Conservation (phyloP, 208 protist species). For the Wallacemonas sp. region DNA sequence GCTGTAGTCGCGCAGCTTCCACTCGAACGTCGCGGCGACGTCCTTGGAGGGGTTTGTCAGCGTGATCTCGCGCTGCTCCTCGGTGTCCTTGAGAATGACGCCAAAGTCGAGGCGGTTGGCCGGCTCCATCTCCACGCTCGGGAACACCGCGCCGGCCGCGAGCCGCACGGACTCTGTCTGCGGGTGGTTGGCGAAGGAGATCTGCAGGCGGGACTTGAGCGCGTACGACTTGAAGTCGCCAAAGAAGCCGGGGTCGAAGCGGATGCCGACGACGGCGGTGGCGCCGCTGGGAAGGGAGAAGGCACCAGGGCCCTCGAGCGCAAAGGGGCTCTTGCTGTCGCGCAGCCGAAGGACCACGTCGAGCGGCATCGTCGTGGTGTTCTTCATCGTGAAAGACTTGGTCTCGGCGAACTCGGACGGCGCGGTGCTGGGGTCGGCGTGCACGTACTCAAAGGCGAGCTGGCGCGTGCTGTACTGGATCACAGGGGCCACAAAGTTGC, state of each 20-base stretch:
- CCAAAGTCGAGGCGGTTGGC: slow-evolving; percentile 88
- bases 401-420: neutral
- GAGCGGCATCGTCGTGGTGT: slow-evolving; percentile 85
- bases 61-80: slow-evolving; percentile 64
- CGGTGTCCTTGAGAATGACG: slow-evolving; percentile 91
- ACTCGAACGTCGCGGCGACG: slow-evolving; percentile 77
- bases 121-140: slow-evolving; percentile 81
- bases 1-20: slow-evolving; percentile 50
- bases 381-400: slow-evolving; percentile 88
- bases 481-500: slow-evolving; percentile 86
- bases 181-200: slow-evolving; percentile 92
- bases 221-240: slow-evolving; percentile 77
- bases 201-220: slow-evolving; percentile 65
- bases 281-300: slow-evolving; percentile 76
- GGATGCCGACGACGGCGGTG: slow-evolving; percentile 80
- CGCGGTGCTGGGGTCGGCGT: slow-evolving; percentile 25
- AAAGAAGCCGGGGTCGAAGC: slow-evolving; percentile 85
- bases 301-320: slow-evolving; percentile 51
- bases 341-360: slow-evolving; percentile 55
- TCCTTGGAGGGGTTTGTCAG: slow-evolving; percentile 82
- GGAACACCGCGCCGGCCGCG: slow-evolving; percentile 83
- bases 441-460: slow-evolving; percentile 88
- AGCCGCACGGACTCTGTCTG: slow-evolving; percentile 86
- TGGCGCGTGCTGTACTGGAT: slow-evolving; percentile 74
- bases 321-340: slow-evolving; percentile 61